Conservation (phyloP, 306 rosid genomes). For the Ormosia emarginata region DNA sequence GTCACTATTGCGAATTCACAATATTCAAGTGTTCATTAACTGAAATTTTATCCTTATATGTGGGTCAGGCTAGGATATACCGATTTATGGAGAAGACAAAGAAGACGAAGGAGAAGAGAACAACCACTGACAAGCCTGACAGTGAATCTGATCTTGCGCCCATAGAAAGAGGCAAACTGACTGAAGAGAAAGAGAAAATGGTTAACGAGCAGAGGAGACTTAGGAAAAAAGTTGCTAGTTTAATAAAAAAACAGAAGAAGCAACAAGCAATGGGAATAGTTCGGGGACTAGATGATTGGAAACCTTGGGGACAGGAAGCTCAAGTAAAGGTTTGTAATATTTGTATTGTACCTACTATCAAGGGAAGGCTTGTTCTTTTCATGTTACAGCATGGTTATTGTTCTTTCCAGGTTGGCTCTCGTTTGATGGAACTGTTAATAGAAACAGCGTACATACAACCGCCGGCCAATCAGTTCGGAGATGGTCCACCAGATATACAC, state of each 20-base stretch:
- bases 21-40: not conserved
- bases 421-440: constrained; percentile 62
- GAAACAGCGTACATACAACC: constrained; percentile 92
- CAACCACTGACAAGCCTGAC: constrained; percentile 22
- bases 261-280: constrained; percentile 54
- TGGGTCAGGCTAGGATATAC: constrained; percentile 69
- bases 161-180: constrained; percentile 23
- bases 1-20: not conserved
- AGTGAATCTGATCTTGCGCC: constrained; percentile 35
- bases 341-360: constrained; percentile 11
- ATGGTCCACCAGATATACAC: constrained; percentile 72
- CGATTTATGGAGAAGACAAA: constrained; percentile 59
- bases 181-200: constrained; percentile 32
- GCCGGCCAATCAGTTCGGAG: constrained; percentile 67
- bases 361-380: not conserved
- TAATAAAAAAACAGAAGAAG: constrained; percentile 66
- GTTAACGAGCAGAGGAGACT: constrained; percentile 34
- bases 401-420: constrained; percentile 73
- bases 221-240: constrained; percentile 47
- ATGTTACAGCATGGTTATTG: constrained; percentile 19
- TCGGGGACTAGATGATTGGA: constrained; percentile 50
- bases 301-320: constrained; percentile 90
- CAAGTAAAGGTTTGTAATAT: constrained; percentile 82
- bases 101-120: constrained; percentile 40
- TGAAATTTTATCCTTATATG: constrained; percentile 22